These are phyloP conservation scores for Fusarium sp. DNA, from an alignment of 2,329 filamentous ascomycete species.

Conservation along the genomic window DNA sequence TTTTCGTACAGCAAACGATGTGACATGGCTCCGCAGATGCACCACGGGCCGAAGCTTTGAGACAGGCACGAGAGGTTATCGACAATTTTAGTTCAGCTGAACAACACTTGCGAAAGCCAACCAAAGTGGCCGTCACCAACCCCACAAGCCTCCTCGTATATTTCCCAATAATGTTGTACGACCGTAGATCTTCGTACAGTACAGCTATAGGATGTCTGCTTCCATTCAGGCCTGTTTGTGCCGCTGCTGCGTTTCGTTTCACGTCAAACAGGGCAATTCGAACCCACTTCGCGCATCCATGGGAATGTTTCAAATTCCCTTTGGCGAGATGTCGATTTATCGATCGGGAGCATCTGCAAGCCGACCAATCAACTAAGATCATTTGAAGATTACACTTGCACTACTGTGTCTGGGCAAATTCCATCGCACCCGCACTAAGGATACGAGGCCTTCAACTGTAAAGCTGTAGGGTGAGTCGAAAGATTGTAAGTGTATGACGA, in stretches of 20 bases:
- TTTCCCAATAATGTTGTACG: too few species aligned
- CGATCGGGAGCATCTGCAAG: not conserved
- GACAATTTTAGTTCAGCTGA: not conserved
- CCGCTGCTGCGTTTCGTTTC: slow-evolving; percentile 10
- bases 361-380: not conserved
- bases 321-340: slow-evolving; percentile 5
- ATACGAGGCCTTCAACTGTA: too few species aligned
- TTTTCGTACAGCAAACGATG: slow-evolving; percentile 13
- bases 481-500: too few species aligned
- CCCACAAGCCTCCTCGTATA: too few species aligned
- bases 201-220: too few species aligned
- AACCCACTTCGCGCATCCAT: not conserved
- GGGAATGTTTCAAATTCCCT: slow-evolving; percentile 17
- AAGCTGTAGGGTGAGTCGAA: too few species aligned
- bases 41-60: not conserved
- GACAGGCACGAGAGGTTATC: not conserved
- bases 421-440: not conserved
- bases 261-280: slow-evolving; percentile 3
- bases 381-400: not conserved
- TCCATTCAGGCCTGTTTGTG: too few species aligned
- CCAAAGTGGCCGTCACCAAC: too few species aligned
- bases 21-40: slow-evolving; percentile 17
- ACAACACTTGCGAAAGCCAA: too few species aligned
- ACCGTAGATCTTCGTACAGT: too few species aligned
- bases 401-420: not conserved